Evolutionary conservation across 2,329 filamentous ascomycete species (phyloP).

Genomic region (Nemania abortiva): DNA sequence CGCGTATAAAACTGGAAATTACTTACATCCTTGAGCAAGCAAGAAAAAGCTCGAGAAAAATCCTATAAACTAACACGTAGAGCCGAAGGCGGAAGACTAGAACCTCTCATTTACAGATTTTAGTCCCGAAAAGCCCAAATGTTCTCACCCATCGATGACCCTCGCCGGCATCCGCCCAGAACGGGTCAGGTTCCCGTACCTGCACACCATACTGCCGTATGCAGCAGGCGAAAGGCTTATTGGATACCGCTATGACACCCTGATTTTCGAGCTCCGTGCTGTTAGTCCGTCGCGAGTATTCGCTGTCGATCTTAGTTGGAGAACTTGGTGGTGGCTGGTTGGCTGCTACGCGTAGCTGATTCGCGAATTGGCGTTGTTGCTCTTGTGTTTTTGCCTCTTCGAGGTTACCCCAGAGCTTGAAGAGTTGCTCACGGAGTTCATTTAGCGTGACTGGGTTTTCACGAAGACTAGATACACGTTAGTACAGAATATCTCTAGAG

Average conservation of each 20-base stretch:
- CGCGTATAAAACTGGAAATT: not conserved
- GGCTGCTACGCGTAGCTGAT: slow-evolving; percentile 43
- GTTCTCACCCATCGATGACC: slow-evolving; percentile 69
- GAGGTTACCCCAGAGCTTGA: slow-evolving; percentile 86
- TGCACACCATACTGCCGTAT: slow-evolving; percentile 77
- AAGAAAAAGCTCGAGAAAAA: too few relatives aligned
- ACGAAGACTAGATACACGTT: slow-evolving; percentile 63
- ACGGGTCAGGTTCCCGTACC: slow-evolving; percentile 55
- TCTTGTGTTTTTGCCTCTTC: slow-evolving; percentile 72
- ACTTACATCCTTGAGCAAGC: not conserved
- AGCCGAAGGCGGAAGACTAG: not conserved
- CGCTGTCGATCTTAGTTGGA: slow-evolving; percentile 42
- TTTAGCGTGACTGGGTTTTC: slow-evolving; percentile 61
- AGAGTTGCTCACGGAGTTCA: slow-evolving; percentile 76
- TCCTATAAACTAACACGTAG: not conserved
- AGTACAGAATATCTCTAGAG: slow-evolving; percentile 15
- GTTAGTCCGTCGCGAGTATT: slow-evolving; percentile 1
- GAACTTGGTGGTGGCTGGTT: slow-evolving; percentile 56
- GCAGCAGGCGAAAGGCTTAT: slow-evolving; percentile 76
- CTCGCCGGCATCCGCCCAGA: slow-evolving; percentile 59
- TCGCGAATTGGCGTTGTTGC: slow-evolving; percentile 45
- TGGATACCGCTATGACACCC: slow-evolving; percentile 54
- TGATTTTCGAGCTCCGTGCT: slow-evolving; percentile 6
- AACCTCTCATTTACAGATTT: slow-evolving; percentile 55
- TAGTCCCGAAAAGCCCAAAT: slow-evolving; percentile 75